Conservation (phyloP, 768 basidiomycete genomes). For the Bullera alba region DNA sequence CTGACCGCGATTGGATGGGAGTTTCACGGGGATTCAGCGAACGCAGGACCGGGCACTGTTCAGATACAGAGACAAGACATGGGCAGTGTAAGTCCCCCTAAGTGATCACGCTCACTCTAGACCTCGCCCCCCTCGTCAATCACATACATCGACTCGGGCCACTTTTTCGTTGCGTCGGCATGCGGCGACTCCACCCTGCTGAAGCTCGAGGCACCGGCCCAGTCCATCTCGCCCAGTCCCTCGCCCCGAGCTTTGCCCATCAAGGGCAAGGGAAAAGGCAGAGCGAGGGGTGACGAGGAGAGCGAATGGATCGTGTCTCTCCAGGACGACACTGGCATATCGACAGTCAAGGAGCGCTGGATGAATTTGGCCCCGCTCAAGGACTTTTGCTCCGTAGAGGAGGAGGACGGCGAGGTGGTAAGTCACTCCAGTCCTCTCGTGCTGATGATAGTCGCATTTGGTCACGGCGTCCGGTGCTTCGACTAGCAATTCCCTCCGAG, state of each 20-base stretch:
- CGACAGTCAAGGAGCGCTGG: slow-evolving; percentile 30
- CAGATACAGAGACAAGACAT: slow-evolving; percentile 25
- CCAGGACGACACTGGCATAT: slow-evolving; percentile 4
- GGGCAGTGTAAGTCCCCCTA: slow-evolving; percentile 26
- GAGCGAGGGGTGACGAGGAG: slow-evolving; percentile 13
- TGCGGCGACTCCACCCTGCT: slow-evolving; percentile 38
- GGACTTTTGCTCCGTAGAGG: slow-evolving; percentile 38
- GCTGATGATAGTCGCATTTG: slow-evolving; percentile 36
- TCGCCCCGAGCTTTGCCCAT: slow-evolving; percentile 7
- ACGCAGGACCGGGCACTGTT: slow-evolving; percentile 10
- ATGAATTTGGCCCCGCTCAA: slow-evolving; percentile 43
- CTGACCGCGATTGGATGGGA: slow-evolving; percentile 27
- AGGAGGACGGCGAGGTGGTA: slow-evolving; percentile 35
- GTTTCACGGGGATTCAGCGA: slow-evolving; percentile 7
- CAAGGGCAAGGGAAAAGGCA: slow-evolving; percentile 34
- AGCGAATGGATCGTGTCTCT: slow-evolving; percentile 9
- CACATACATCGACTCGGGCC: slow-evolving; percentile 24
- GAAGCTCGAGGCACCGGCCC: slow-evolving; percentile 3
- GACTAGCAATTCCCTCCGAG: slow-evolving; percentile 33
- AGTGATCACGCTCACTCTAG: slow-evolving; percentile 6
- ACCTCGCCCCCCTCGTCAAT: slow-evolving; percentile 37
- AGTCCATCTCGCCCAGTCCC: background rate
- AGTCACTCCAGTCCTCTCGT: slow-evolving; percentile 7
- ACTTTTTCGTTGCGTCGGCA: slow-evolving; percentile 37
- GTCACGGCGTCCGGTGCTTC: slow-evolving; percentile 41